Base-by-base conservation (phyloP, 148 eudicot species). In the Tetragonia tetragonoides region DNA sequence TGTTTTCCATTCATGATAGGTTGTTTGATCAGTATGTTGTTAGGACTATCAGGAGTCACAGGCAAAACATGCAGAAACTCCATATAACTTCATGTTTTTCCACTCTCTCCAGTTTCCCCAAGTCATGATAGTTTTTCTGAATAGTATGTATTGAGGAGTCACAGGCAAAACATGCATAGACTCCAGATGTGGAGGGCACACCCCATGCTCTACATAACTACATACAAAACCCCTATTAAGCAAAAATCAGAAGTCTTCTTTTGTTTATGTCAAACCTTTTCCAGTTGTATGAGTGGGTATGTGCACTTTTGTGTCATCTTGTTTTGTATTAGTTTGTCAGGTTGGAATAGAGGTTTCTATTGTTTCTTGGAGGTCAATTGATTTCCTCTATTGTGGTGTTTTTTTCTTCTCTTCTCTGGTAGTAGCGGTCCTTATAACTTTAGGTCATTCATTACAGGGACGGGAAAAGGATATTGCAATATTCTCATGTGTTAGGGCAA, bases 401-500 rank as follows among this genome's bases (percentile, higher is more conserved):
- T 47, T 9, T 15, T 47, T 20, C 65, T 51, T 5, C 28, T 37
- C 17, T 24, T 75, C 40, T 12, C 57, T 44, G 24, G 34, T 75
- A 54, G 14, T 42, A 60, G 66, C 62, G 40, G 20, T 74, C 63
- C n/a, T 41, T n/a, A 28, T 54, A 62, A 64, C 11, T 41, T 72
- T 28, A 44, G 76, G 74, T 20, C 68, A 39, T 73, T 81, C 14
- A 53, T 75, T 82, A 59, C 82, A 94, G 97, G 99, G 99, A 79
- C 85, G 99, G 78, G 99, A 95, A 84, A 95, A 95, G 81, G 99
- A 95, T 80, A 97, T 95, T 60, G 97, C 97, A 61, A 91, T 95
- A 66, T 95, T 95, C 79, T 91, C 99, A 20, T 95, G 99, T 89
- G 99, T 95, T 40, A 88, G 99, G 76, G 87, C 97, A 69, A 95